Percentiles rank a stretch among this genome's conserved stretches.
Conservation (phyloP, 768 basidiomycete species). For the Russula foetens region DNA sequence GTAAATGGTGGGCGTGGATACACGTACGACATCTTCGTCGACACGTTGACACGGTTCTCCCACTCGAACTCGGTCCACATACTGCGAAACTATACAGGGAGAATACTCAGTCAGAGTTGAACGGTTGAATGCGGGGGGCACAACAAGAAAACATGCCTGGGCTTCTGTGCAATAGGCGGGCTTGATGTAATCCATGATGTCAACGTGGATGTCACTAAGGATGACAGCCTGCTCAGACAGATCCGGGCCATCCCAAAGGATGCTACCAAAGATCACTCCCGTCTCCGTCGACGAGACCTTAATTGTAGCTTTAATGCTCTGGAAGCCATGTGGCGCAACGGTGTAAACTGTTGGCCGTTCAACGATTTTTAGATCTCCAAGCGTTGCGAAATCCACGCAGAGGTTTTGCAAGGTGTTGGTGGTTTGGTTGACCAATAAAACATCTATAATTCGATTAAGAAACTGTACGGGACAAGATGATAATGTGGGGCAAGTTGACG, state of each 20-base stretch:
- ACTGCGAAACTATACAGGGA: constrained; percentile 64
- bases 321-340: constrained; percentile 93
- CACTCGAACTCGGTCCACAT: constrained; percentile 99
- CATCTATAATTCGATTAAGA: constrained; percentile 43
- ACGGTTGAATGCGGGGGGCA: not conserved
- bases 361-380: constrained; percentile 94
- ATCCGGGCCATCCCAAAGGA: constrained; percentile 89
- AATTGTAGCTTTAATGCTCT: constrained; percentile 97
- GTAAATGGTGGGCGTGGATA: not conserved
- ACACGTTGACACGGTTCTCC: constrained; percentile 98
- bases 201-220: constrained; percentile 93
- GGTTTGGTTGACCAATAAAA: constrained; percentile 95
- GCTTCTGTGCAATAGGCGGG: constrained; percentile 93
- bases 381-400: constrained; percentile 93
- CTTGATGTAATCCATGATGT: constrained; percentile 98
- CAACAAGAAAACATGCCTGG: constrained; percentile 47
- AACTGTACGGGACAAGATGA: not conserved
- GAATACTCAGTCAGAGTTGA: not conserved
- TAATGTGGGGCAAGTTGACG: constrained; percentile 14
- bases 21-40: constrained; percentile 70
- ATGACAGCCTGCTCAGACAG: constrained; percentile 89
- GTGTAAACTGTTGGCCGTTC: constrained; percentile 94
- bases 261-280: constrained; percentile 96
- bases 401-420: constrained; percentile 91
- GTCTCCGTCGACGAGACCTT: constrained; percentile 98